phyloP scores from a whole-genome alignment of 192 early-diverging fungal species.

The Radiomyces spectabilis region DNA sequence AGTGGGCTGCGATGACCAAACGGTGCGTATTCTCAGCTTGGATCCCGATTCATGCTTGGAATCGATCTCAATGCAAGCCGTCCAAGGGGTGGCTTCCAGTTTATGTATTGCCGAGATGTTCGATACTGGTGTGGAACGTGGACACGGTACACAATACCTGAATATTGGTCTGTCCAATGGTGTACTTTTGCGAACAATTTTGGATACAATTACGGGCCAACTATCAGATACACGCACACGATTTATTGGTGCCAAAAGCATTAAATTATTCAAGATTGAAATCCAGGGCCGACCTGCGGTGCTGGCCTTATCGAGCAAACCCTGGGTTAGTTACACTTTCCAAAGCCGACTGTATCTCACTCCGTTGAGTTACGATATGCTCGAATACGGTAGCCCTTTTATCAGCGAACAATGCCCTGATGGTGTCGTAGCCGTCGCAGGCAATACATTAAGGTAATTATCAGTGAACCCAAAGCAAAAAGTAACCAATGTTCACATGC shows the following conservation, averaged over 20 bases:
- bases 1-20: slow-evolving; percentile 86
- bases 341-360: slow-evolving; percentile 65
- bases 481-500: neutral
- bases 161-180: slow-evolving; percentile 90
- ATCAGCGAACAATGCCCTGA: slow-evolving; percentile 80
- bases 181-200: slow-evolving; percentile 73
- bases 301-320: slow-evolving; percentile 74
- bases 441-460: slow-evolving; percentile 63
- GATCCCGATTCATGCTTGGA: slow-evolving; percentile 75
- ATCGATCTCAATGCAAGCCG: slow-evolving; percentile 48
- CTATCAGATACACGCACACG: slow-evolving; percentile 77
- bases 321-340: slow-evolving; percentile 84
- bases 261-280: slow-evolving; percentile 67
- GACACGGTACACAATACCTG: slow-evolving; percentile 61
- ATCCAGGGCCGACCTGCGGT: slow-evolving; percentile 67
- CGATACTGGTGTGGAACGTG: slow-evolving; percentile 55
- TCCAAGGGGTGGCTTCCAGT: slow-evolving; percentile 29
- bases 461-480: neutral
- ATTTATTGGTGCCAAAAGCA: slow-evolving; percentile 79
- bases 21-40: slow-evolving; percentile 82
- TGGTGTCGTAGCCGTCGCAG: slow-evolving; percentile 82
- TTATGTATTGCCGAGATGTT: slow-evolving; percentile 76
- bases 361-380: slow-evolving; percentile 79
- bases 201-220: slow-evolving; percentile 79
- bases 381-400: slow-evolving; percentile 82